Conservation (phyloP, 2,329 filamentous ascomycete genomes). For the Monosporascus sp. region DNA sequence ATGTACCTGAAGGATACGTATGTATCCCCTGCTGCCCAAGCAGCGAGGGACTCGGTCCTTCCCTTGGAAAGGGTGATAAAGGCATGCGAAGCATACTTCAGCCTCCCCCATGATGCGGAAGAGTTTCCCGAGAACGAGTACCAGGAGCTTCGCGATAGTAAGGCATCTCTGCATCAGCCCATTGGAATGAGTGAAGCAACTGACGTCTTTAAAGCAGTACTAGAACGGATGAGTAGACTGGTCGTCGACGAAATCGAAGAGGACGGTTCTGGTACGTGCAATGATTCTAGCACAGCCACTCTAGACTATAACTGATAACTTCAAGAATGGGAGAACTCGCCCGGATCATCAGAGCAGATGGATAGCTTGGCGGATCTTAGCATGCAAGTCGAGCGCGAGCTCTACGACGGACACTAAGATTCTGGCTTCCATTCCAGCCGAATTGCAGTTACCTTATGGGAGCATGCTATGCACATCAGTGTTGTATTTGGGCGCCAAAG, state of each 20-base stretch:
- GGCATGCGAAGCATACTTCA: conserved; percentile 38
- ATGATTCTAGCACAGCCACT: conserved; percentile 32
- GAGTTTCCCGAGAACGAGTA: conserved; percentile 31
- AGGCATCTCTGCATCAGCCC: conserved; percentile 9
- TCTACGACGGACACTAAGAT: conserved; percentile 28
- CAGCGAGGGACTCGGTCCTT: conserved; percentile 38
- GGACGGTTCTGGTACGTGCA: conserved; percentile 54
- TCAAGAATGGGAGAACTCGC: conserved; percentile 52
- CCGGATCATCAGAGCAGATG: conserved; percentile 50
- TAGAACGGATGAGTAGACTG: conserved; percentile 48
- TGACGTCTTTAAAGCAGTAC: conserved; percentile 30
- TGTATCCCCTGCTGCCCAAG: conserved; percentile 35
- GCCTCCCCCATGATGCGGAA: conserved; percentile 25
- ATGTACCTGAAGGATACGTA: conserved; percentile 42
- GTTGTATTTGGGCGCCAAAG: background rate
- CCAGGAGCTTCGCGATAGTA: conserved; percentile 32
- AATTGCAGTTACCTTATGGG: background rate
- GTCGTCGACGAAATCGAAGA: conserved; percentile 55
- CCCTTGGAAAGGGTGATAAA: conserved; percentile 38
- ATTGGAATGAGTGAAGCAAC: background rate
- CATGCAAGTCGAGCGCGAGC: conserved; percentile 37
- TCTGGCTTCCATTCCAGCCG: conserved; percentile 2
- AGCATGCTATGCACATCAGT: background rate
- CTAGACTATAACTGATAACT: conserved; percentile 31
- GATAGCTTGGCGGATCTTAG: conserved; percentile 45